Evolutionary conservation across 2,329 filamentous ascomycete species (phyloP), one percentile per base, ranked within the genome.

Genomic region (Microdochium nivale): DNA sequence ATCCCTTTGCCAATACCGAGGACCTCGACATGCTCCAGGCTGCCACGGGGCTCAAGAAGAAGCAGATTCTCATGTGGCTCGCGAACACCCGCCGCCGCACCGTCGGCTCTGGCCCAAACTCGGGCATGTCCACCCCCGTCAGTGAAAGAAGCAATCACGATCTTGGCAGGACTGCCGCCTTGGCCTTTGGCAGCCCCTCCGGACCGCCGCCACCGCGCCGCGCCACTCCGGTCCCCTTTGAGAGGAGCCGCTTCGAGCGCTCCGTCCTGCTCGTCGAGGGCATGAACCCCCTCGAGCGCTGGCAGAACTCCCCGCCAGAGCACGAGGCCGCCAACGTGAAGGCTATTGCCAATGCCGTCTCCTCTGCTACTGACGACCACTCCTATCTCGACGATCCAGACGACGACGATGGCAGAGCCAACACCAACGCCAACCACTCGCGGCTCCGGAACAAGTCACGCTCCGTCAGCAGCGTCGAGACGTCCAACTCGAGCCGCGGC

Each of bases 201-300:
- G n/a, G n/a, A n/a, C n/a, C n/a, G n/a, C n/a, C n/a, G 16, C 40
- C 40, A 10, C 7, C 40, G 7, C n/a, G 40, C 16, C 40, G 40
- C 7, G 16, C 40, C 14, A 44, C 40, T 7, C 40, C 40, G 13
- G 8, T 24, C 40, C 40, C 40, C 19, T 44, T 16, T 30, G 27
- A 30, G 27, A 30, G 27, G 27, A 30, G 27, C 27, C 27, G 27
- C 27, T 30, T 30, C 27, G 27, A 30, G 27, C 5, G 11, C 5
- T 30, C 27, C 27, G 27, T 30, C 27, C 27, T 30, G 27, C 27
- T 30, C 27, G 11, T 30, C 16, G 40, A 44, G 40, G 27, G 48
- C 14, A 49, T 49, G 48, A 25, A 32, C 25, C 48, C 48, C 8
- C 33, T 49, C 7, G 48, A 49, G 30, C 48, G 48, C 21, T 49